phyloP scores from a whole-genome alignment of 192 early-diverging fungal species.

The Linnemannia exigua region DNA sequence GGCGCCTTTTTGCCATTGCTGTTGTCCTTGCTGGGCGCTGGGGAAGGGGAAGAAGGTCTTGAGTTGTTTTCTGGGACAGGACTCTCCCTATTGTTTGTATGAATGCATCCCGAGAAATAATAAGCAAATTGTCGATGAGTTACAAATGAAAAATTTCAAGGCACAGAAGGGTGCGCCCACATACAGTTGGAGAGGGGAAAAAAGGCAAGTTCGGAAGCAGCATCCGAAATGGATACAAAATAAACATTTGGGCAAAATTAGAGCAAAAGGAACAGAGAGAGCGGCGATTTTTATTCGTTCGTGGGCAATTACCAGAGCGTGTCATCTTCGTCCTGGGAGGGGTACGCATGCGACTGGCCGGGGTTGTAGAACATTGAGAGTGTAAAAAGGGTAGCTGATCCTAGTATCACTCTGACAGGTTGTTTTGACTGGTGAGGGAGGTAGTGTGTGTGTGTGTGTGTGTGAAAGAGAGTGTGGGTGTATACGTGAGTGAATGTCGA shows the following conservation, averaged over 20 bases:
- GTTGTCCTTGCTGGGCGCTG: slow-evolving; percentile 20
- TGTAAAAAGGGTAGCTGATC: too few relatives aligned
- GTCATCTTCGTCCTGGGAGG: not conserved
- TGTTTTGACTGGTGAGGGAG: too few relatives aligned
- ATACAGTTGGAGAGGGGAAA: not conserved
- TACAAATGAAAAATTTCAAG: not conserved
- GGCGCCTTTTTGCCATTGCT: slow-evolving; percentile 6
- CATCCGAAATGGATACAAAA: slow-evolving; percentile 25
- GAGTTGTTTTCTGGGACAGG: not conserved
- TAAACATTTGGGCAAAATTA: not conserved
- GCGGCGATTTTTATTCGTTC: slow-evolving; percentile 7
- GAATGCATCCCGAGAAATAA: not conserved
- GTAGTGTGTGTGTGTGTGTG: not conserved
- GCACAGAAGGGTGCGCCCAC: not conserved
- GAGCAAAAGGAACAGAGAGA: not conserved
- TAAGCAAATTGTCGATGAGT: not conserved
- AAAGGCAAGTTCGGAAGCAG: slow-evolving; percentile 17
- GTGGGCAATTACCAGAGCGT: not conserved
- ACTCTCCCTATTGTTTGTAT: not conserved
- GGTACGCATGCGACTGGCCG: not conserved
- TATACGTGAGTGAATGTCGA: too few relatives aligned
- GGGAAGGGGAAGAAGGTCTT: slow-evolving; percentile 12
- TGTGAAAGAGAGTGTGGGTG: not conserved
- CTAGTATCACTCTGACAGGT: not conserved
- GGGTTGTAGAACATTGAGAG: not conserved